Evolutionary conservation across 805 yeast species (phyloP).

Genomic region (Candida adriatica): DNA sequence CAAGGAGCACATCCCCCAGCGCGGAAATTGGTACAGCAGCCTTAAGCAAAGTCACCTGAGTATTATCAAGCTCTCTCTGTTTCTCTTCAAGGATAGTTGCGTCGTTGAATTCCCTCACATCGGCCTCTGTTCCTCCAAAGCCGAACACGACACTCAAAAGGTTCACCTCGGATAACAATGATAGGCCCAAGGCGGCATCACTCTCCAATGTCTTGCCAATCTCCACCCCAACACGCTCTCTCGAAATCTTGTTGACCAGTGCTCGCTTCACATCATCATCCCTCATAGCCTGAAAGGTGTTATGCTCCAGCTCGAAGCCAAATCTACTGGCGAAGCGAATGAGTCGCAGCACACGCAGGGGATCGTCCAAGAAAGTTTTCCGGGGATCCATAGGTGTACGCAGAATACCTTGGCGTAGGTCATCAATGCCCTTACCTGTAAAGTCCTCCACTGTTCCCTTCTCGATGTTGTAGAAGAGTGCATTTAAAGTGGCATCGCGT

Average conservation of each 20-base stretch:
- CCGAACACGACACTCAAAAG: constrained; percentile 56
- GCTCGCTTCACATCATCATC: constrained; percentile 48
- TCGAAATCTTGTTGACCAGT: constrained; percentile 66
- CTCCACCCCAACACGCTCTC: constrained; percentile 88
- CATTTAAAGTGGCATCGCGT: constrained; percentile 93
- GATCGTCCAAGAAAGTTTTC: constrained; percentile 89
- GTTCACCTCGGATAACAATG: constrained; percentile 46
- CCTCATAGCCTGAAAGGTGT: constrained; percentile 57
- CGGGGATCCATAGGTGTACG: constrained; percentile 85
- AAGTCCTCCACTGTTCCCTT: constrained; percentile 73
- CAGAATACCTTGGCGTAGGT: constrained; percentile 60
- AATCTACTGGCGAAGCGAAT: constrained; percentile 82
- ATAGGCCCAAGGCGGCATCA: constrained; percentile 58
- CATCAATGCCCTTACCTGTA: constrained; percentile 70
- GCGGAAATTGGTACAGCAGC: constrained; percentile 1
- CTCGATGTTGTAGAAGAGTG: constrained; percentile 79
- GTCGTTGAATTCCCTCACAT: constrained; percentile 19
- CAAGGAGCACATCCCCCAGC: constrained; percentile 1
- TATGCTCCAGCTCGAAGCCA: constrained; percentile 54
- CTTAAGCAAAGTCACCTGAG: constrained; percentile 19
- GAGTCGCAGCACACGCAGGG: constrained; percentile 79
- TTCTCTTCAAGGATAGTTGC: constrained; percentile 2
- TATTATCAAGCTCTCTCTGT: constrained; percentile 7
- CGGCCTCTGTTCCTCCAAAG: constrained; percentile 20
- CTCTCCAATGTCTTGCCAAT: constrained; percentile 70